Conservation (phyloP, 2,329 filamentous ascomycete genomes). For the Didymella segeticola region DNA sequence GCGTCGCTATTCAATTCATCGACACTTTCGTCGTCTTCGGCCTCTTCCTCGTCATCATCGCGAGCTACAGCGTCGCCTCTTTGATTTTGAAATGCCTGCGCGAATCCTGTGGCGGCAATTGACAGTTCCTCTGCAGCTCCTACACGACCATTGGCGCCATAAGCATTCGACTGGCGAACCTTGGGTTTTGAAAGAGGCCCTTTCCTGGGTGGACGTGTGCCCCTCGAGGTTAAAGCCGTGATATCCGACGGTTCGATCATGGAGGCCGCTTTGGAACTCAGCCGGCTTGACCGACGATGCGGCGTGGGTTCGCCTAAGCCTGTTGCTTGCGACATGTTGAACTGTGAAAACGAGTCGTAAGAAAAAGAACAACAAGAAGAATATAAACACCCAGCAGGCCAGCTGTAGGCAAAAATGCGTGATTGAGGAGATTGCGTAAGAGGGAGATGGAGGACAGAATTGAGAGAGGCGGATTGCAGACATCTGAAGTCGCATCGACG, state of each 20-base stretch:
- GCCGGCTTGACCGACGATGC: conserved; percentile 41
- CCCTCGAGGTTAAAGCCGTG: conserved; percentile 25
- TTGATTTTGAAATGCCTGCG: conserved; percentile 41
- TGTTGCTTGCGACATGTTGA: conserved; percentile 33
- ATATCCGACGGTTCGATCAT: conserved; percentile 32
- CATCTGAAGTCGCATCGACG: neutral
- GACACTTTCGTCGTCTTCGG: conserved; percentile 20
- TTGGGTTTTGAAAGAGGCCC: conserved; percentile 41
- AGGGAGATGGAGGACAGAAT: neutral
- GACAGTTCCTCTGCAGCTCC: conserved; percentile 39
- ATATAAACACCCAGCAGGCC: neutral
- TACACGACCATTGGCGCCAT: conserved; percentile 46
- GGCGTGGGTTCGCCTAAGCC: conserved; percentile 37
- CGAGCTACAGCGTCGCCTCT: conserved; percentile 36
- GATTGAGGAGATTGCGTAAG: neutral
- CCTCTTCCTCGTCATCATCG: conserved; percentile 27
- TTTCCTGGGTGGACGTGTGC: conserved; percentile 28
- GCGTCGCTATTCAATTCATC: conserved; percentile 24
- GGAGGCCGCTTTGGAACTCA: conserved; percentile 36
- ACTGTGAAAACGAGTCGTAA: neutral
- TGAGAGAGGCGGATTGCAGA: neutral
- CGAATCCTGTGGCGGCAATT: conserved; percentile 37
- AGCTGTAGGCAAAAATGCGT: neutral
- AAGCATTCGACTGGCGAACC: conserved; percentile 43
- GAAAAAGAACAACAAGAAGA: neutral